Base-by-base conservation (phyloP, 805 yeast genomes). In the Metschnikowia amazonensis region DNA sequence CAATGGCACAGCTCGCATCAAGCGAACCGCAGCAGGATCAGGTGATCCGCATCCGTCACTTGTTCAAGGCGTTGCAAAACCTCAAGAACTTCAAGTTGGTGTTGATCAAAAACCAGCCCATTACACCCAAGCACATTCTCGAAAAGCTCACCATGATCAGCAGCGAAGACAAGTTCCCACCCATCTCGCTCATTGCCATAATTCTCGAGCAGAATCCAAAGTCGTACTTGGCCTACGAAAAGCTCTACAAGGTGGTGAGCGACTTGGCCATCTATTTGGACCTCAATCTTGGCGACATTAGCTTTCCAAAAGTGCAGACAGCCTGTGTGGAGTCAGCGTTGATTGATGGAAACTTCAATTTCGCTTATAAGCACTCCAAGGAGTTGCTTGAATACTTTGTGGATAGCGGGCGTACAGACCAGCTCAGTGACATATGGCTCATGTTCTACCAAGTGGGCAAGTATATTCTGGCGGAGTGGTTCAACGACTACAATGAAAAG, bases 391-490 rank as follows among this genome's bases (percentile, higher is more conserved):
- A 69, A 1, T 47, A 56, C 37, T 57, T 48, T 33, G 42, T 43
- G 4, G 47, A 46, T 14, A 47, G 44, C 4, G 45, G 49, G 3
- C 36, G 49, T 3, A 37, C 46, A 10, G 51, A 48, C 2, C 45
- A 49, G 16, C 43, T 69, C 33, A 58, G 61, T 31, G 66, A 66
- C 14, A 64, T 70, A 39, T 89, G 96, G 96, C 71, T 81, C 21
- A 79, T 86, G 0, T 79, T 84, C 49, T 84, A 82, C 55, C 95
- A 87, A 55, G 81, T 84, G 3, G 86, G 86, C 3, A 84, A 85
- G 62, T 69, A 53, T 45, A 59, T 64, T 10, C 58, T 46, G 49
- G 53, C 52, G n/a, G 57, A 55, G 2, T 55, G 58, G 58, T 48
- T 53, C 30, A 50, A 49, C n/a, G 56, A 55, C 10, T 52, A 48